These are phyloP conservation scores for Calonectria pseudoturangicola DNA, from an alignment of 2,329 filamentous ascomycete genomes.

Conservation along the genomic window DNA sequence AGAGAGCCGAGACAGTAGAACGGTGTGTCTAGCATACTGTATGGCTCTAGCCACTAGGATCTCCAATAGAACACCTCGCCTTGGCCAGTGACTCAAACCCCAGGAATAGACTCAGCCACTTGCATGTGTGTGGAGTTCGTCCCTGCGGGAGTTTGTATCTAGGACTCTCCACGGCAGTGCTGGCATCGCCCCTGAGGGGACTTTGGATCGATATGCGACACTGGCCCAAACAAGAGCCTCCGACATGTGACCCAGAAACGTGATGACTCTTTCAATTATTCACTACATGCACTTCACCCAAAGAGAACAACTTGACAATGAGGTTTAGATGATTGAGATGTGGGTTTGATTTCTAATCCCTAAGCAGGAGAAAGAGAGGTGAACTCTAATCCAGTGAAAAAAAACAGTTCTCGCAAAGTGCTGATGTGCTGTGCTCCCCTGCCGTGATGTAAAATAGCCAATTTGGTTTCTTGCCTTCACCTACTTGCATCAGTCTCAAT, in stretches of 20 bases:
- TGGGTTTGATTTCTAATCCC: conserved; percentile 52
- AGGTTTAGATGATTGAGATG: conserved; percentile 34
- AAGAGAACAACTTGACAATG: background rate
- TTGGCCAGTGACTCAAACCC: conserved; percentile 29
- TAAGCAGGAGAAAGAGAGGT: conserved; percentile 48
- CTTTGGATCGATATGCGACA: background rate
- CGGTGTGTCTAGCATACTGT: background rate
- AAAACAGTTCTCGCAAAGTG: conserved; percentile 47
- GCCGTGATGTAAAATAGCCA: conserved; percentile 47
- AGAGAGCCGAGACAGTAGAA: background rate
- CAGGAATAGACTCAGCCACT: background rate
- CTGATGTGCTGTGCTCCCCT: conserved; percentile 42
- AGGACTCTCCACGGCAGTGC: conserved; percentile 31
- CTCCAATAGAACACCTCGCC: background rate
- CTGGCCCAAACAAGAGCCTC: background rate
- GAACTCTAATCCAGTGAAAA: conserved; percentile 52
- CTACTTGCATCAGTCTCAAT: conserved; percentile 36
- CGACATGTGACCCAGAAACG: background rate
- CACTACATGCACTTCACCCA: conserved; percentile 7
- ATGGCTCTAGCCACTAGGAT: background rate
- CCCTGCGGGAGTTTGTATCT: conserved; percentile 22
- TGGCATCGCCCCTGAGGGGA: conserved; percentile 15
- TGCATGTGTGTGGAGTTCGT: background rate
- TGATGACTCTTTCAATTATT: background rate
- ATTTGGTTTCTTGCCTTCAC: conserved; percentile 44